Percentiles rank a stretch among this genome's conserved stretches.
Evolutionary conservation across 2,329 filamentous ascomycete species (phyloP).

Genomic region (Metarhizium anisopliae): DNA sequence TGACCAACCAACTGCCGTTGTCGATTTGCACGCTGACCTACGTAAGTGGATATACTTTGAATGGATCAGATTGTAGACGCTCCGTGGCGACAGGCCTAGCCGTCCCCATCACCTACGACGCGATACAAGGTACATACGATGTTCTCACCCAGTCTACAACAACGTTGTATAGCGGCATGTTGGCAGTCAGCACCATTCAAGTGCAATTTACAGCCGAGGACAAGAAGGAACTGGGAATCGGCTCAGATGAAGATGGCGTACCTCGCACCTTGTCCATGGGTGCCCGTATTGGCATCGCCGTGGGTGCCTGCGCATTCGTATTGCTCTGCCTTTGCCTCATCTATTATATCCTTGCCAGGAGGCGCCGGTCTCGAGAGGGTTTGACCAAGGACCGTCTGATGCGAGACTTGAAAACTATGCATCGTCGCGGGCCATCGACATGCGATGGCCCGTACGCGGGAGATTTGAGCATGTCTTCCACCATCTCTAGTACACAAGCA

Average conservation of each 20-base stretch:
- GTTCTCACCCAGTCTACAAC: constrained; percentile 26
- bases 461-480: constrained; percentile 2
- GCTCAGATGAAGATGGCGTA: constrained; percentile 18
- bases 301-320: constrained; percentile 21
- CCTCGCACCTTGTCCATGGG: constrained; percentile 16
- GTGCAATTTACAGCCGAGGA: constrained; percentile 29
- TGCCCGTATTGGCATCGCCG: constrained; percentile 26
- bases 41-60: constrained; percentile 24
- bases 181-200: constrained; percentile 27
- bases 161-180: constrained; percentile 26
- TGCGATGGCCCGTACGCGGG: not conserved
- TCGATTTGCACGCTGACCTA: not conserved
- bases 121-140: constrained; percentile 24
- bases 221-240: constrained; percentile 23
- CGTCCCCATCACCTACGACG: constrained; percentile 27
- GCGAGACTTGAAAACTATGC: constrained; percentile 6
- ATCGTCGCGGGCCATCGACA: not conserved
- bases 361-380: constrained; percentile 11
- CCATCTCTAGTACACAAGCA: not conserved
- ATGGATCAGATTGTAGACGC: constrained; percentile 25
- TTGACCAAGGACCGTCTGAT: constrained; percentile 8
- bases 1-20: not conserved
- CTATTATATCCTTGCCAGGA: constrained; percentile 17
- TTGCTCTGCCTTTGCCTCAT: constrained; percentile 18
- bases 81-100: constrained; percentile 26